These are phyloP conservation scores for Vicia sativa DNA, from an alignment of 306 rosid species.

Conservation along the genomic window DNA sequence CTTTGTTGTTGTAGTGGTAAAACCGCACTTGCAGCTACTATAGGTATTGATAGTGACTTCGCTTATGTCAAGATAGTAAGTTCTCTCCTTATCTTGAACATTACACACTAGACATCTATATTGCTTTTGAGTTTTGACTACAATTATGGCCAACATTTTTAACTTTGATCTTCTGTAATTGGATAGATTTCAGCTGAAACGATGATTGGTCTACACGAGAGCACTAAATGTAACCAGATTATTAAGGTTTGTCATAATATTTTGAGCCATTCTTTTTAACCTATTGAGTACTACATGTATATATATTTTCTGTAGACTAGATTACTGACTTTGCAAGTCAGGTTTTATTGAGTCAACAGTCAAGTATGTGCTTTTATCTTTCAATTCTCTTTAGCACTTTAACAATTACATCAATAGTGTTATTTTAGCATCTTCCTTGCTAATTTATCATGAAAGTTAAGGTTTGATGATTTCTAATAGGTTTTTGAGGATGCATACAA, in stretches of 20 bases:
- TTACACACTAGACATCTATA: slow-evolving; percentile 34
- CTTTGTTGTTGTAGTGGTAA: slow-evolving; percentile 76
- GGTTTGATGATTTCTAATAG: slow-evolving; percentile 48
- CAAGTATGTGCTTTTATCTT: slow-evolving; percentile 34
- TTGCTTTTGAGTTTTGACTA: slow-evolving; percentile 25
- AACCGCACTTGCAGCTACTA: slow-evolving; percentile 90
- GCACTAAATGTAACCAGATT: slow-evolving; percentile 88
- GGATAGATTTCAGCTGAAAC: slow-evolving; percentile 85
- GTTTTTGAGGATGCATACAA: slow-evolving; percentile 98
- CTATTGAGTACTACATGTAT: slow-evolving; percentile 5
- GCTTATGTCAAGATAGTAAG: slow-evolving; percentile 98
- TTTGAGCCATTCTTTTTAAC: slow-evolving; percentile 35
- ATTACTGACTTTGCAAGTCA: slow-evolving; percentile 28
- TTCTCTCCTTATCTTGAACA: slow-evolving; percentile 29
- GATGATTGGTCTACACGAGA: slow-evolving; percentile 96
- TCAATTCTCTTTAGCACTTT: slow-evolving; percentile 11
- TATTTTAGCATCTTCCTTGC: slow-evolving; percentile 28
- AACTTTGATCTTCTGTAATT: slow-evolving; percentile 32
- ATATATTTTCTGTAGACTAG: slow-evolving; percentile 21
- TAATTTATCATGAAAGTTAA: slow-evolving; percentile 31
- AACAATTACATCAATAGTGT: slow-evolving; percentile 2
- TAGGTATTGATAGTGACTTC: slow-evolving; percentile 96
- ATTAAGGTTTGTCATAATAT: slow-evolving; percentile 74
- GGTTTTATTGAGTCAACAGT: slow-evolving; percentile 32
- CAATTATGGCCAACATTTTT: slow-evolving; percentile 27